Percentiles rank a stretch among this genome's conserved stretches.
Evolutionary conservation across 164 flowering plant genomes (phyloP).

Genomic region (Pachysandra terminalis): DNA sequence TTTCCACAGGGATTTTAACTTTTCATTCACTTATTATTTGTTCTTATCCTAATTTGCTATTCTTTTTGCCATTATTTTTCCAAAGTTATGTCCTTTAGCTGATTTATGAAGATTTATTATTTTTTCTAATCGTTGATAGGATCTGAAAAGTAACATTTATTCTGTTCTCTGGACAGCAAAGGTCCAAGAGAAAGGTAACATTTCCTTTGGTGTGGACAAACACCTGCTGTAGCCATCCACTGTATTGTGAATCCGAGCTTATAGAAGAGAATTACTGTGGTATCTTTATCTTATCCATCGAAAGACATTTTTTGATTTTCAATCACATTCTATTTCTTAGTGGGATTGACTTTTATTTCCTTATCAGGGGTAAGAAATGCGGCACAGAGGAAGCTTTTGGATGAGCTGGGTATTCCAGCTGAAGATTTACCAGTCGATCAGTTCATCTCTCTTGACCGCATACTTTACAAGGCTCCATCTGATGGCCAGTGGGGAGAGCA

Average conservation of each 20-base stretch:
- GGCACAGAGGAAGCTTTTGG: conserved; percentile 91
- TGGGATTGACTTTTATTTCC: neutral
- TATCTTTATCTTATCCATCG: conserved; percentile 20
- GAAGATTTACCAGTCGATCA: conserved; percentile 87
- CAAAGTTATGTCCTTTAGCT: neutral
- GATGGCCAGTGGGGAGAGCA: conserved; percentile 99
- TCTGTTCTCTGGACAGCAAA: conserved; percentile 58
- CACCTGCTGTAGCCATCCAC: conserved; percentile 98
- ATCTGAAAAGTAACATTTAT: conserved; percentile 2
- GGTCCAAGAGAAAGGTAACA: conserved; percentile 97
- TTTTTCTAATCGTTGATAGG: neutral
- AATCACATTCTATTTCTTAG: neutral
- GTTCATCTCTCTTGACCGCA: conserved; percentile 79
- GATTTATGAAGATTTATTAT: neutral
- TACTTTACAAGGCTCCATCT: conserved; percentile 98
- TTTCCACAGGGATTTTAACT: too few relatives aligned
- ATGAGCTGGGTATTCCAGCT: conserved; percentile 90
- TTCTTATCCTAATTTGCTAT: too few relatives aligned
- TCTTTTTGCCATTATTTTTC: too few relatives aligned
- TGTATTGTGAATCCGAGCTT: conserved; percentile 92
- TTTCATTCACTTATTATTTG: too few relatives aligned
- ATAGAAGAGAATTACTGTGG: conserved; percentile 74
- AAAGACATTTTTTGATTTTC: neutral
- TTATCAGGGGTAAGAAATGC: conserved; percentile 85
- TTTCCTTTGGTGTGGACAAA: conserved; percentile 98